A percentile compares a stretch with the other conserved stretches of the same genome.
Conservation (phyloP, 2,329 filamentous ascomycete species). For the Hymenoscyphus fructigenus region DNA sequence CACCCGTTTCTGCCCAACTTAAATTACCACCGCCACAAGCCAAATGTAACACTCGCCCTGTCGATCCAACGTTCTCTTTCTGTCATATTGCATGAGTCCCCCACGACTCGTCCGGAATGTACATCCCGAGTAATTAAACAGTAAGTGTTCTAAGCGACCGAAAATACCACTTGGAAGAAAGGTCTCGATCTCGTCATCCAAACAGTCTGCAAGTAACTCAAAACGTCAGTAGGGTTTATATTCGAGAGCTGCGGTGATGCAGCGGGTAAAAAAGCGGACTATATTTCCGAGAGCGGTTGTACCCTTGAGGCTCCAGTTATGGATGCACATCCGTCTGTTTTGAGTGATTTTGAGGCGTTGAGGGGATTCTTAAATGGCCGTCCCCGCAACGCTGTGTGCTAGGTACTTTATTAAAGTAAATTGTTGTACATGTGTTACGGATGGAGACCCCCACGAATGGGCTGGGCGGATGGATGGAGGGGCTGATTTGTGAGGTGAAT, state of each 20-base stretch:
- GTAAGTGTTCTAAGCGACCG: not conserved
- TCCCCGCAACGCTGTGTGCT: too few species aligned
- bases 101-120: not conserved
- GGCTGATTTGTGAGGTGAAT: not conserved
- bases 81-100: too few species aligned
- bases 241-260: not conserved
- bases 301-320: too few species aligned
- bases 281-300: not conserved
- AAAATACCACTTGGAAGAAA: too few species aligned
- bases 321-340: too few species aligned
- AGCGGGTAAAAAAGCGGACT: not conserved
- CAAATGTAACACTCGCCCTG: not conserved
- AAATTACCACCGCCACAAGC: not conserved
- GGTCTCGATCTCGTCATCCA: not conserved
- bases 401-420: conserved; percentile 14
- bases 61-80: not conserved
- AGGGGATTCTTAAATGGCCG: too few species aligned
- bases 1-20: conserved; percentile 9
- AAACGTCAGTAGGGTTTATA: too few species aligned
- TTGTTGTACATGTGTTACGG: not conserved
- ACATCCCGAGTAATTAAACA: not conserved
- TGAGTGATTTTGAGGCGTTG: too few species aligned
- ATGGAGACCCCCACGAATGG: not conserved
- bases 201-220: not conserved
- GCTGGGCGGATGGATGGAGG: not conserved